Evolutionary conservation across 129 eudicot species (phyloP), one percentile per base, ranked within the genome.

Genomic region (Arctium minus): DNA sequence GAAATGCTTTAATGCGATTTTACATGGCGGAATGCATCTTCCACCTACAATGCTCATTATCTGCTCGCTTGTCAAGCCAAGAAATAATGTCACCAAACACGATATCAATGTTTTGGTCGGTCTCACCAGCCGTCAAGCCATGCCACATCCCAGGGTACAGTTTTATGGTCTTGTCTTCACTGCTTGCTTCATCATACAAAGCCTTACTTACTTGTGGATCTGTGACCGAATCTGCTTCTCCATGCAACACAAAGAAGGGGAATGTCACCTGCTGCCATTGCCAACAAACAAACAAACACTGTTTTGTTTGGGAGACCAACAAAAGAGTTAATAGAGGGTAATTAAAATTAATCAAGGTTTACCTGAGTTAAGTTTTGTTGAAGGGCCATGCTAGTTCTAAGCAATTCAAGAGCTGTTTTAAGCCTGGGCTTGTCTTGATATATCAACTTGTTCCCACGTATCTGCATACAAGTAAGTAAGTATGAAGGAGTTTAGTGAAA

Each of bases 91-190:
- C 99, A 13, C 82, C 33, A 44, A 93, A 93, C 3, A 96, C 98
- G 10, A 85, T 81, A 85, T 91, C 89, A 1, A 96, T 81, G 83
- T 93, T 91, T 33, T 84, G 87, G 32, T 92, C 97, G 0, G 99
- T 93, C 88, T 95, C 97, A 2, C 99, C 99, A 5, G 94, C 83
- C 2, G 99, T 95, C 82, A 95, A 60, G 13, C 83, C 99, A 53
- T 95, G 99, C 97, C 99, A 95, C 99, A 95, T 95, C 18, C 97
- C 99, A 0, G 97, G 89, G 81, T 95, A 95, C 15, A 95, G 82
- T 64, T 91, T 95, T 42, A 93, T 84, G 74, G 93, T 92, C 89
- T 93, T 93, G 87, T 95, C 99, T 4, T 35, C 50, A 60, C 99
- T 95, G 70, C 97, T 83, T 15, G 99, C 97, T 78, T 70, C 83